phyloP scores from a whole-genome alignment of 1,139 yeast species.

The Taphrina pruni region DNA sequence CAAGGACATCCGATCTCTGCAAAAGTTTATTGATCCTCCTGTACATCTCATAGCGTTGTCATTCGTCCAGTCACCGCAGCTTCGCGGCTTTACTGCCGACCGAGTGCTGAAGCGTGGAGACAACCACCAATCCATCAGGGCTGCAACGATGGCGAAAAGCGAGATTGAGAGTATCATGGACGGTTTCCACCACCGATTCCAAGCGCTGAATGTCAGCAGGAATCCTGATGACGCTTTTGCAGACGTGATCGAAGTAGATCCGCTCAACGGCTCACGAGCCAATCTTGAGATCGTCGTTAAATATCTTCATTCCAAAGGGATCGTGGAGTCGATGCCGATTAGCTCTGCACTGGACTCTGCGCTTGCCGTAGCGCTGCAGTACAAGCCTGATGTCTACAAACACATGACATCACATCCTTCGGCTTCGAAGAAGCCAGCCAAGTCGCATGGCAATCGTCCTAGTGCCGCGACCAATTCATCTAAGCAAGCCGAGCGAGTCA shows the following conservation, averaged over 20 bases:
- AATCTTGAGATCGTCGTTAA: constrained; percentile 60
- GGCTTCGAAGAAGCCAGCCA: constrained; percentile 43
- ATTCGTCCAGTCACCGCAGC: constrained; percentile 58
- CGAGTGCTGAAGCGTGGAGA: constrained; percentile 78
- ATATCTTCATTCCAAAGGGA: constrained; percentile 52
- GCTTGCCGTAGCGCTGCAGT: constrained; percentile 58
- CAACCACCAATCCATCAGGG: constrained; percentile 84
- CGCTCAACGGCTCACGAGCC: constrained; percentile 59
- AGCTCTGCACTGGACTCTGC: constrained; percentile 56
- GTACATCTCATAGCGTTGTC: constrained; percentile 66
- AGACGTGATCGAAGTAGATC: constrained; percentile 63
- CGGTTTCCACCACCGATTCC: constrained; percentile 71
- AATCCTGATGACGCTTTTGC: constrained; percentile 76
- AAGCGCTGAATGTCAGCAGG: constrained; percentile 56
- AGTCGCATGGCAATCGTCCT: constrained; percentile 26
- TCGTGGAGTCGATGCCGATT: constrained; percentile 58
- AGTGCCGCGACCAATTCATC: constrained; percentile 6
- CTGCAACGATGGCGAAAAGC: constrained; percentile 56
- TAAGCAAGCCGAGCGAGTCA: constrained; percentile 36
- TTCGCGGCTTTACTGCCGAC: constrained; percentile 58
- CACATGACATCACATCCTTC: constrained; percentile 42
- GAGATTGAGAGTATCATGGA: constrained; percentile 68
- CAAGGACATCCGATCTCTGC: constrained; percentile 56
- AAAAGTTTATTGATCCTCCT: constrained; percentile 46
- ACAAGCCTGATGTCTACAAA: constrained; percentile 35